Evolutionary conservation across 2,329 filamentous ascomycete genomes (phyloP).

Genomic region (Aurifilum marmelostoma): DNA sequence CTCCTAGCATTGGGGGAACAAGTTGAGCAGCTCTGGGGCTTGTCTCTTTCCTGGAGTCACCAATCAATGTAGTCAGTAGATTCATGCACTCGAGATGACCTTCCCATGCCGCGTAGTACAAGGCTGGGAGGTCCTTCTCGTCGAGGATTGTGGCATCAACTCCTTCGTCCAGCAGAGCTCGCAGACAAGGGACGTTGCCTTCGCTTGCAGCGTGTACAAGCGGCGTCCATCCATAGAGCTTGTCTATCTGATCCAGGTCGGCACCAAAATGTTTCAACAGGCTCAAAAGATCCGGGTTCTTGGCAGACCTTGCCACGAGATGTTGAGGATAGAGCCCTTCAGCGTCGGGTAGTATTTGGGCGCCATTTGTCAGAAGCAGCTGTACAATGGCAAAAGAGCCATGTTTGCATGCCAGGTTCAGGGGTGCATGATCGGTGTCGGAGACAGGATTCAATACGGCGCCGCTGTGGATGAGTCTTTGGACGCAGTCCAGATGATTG

Average conservation of each 20-base stretch:
- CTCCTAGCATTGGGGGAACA: conserved; percentile 40
- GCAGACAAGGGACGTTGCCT: conserved; percentile 86
- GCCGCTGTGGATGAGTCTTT: conserved; percentile 73
- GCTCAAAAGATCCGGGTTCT: conserved; percentile 76
- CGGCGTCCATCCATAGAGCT: conserved; percentile 96
- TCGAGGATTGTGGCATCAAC: conserved; percentile 81
- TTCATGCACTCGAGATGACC: conserved; percentile 94
- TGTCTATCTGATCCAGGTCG: conserved; percentile 89
- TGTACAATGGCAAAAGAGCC: conserved; percentile 84
- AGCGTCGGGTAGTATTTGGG: conserved; percentile 86
- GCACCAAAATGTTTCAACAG: conserved; percentile 85
- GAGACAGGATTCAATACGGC: conserved; percentile 86
- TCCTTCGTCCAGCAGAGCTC: conserved; percentile 77
- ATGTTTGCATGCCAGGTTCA: conserved; percentile 94
- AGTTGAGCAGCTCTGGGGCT: conserved; percentile 50
- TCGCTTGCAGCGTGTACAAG: conserved; percentile 96
- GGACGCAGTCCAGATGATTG: conserved; percentile 77
- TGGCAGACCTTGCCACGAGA: conserved; percentile 86
- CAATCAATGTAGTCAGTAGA: conserved; percentile 60
- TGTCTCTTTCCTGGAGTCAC: conserved; percentile 2
- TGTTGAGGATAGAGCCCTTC: conserved; percentile 98
- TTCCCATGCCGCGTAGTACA: conserved; percentile 99
- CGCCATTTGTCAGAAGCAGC: conserved; percentile 78
- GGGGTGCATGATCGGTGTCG: conserved; percentile 87
- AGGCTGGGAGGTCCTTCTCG: conserved; percentile 89